Evolutionary conservation across 306 rosid species (phyloP), one percentile per base, ranked within the genome.

Genomic region (Cucurbita moschata): DNA sequence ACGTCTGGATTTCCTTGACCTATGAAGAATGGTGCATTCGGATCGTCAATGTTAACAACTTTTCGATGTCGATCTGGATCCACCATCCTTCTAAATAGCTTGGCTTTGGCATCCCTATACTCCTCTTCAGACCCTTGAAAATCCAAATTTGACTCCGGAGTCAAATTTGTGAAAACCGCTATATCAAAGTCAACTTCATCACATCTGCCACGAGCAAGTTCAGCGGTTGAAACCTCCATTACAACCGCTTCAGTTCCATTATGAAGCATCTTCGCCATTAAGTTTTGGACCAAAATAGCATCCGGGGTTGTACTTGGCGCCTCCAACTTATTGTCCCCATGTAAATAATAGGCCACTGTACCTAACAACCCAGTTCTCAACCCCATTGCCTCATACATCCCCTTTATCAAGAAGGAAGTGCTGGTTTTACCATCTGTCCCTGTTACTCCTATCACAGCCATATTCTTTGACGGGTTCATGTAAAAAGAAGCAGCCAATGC

Each of bases 241-340:
- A 91, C 95, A 68, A 87, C 88, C 0, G 95, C 88, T 81, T 91
- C 97, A 40, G 99, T 86, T 56, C 96, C 99, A 79, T 94, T 94
- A 50, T 85, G 95, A 40, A 89, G 86, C 99, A 94, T 91, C 92
- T 87, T 91, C 0, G 99, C 97, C 96, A 89, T 91, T 88, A 91
- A 70, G 78, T 83, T 86, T 79, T 94, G 97, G 77, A 89, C 87
- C 77, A 86, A 77, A 83, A 94, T 91, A 77, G 90, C 87, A 87
- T 94, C 99, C 0, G 80, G 81, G 19, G 71, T 79, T 4, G 76
- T 79, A 69, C 77, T 77, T 2, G 83, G 82, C 1, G 86, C 72
- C 69, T 94, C 99, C 88, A 94, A 83, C 80, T 86, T 83, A 76
- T 89, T 89, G 72, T 91, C 95, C 83, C 96, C 95, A 14, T 90